Evolutionary conservation across 257 asterid genomes (phyloP).

Genomic region (Hygrophila difformis): DNA sequence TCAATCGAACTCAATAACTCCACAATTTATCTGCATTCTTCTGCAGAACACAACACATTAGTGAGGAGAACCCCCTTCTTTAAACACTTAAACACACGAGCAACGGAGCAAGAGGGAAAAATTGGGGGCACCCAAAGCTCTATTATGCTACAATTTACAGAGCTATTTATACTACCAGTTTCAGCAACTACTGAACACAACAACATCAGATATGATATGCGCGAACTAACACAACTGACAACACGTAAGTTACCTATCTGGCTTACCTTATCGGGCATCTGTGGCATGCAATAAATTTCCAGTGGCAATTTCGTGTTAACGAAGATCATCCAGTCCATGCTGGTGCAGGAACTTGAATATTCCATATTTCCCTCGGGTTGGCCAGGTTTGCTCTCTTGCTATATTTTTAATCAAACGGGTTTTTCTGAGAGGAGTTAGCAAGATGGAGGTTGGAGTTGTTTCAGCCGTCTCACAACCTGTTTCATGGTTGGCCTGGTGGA

Average conservation of each 20-base stretch:
- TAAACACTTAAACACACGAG: too few species aligned
- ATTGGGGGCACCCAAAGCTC: too few species aligned
- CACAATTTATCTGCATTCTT: slow-evolving; percentile 58
- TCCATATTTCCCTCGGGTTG: slow-evolving; percentile 21
- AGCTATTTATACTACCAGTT: neutral
- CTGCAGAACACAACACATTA: slow-evolving; percentile 45
- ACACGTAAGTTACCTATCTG: too few species aligned
- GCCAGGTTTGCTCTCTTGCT: slow-evolving; percentile 17
- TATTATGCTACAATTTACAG: neutral
- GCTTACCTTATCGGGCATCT: too few species aligned
- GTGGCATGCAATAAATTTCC: too few species aligned
- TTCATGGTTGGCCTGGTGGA: slow-evolving; percentile 90
- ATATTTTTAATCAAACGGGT: slow-evolving; percentile 21
- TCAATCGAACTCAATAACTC: slow-evolving; percentile 15
- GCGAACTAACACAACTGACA: too few species aligned
- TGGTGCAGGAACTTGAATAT: too few species aligned
- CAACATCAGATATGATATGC: too few species aligned
- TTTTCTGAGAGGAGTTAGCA: slow-evolving; percentile 33
- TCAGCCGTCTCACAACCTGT: slow-evolving; percentile 76
- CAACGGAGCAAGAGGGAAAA: too few species aligned
- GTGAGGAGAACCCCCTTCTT: too few species aligned
- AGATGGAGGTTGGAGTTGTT: slow-evolving; percentile 86
- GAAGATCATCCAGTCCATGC: too few species aligned
- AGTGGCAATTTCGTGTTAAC: too few species aligned
- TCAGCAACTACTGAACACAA: slow-evolving; percentile 16